phyloP scores from a whole-genome alignment of 495 filamentous ascomycete species.

The Xylaria intraflava region DNA sequence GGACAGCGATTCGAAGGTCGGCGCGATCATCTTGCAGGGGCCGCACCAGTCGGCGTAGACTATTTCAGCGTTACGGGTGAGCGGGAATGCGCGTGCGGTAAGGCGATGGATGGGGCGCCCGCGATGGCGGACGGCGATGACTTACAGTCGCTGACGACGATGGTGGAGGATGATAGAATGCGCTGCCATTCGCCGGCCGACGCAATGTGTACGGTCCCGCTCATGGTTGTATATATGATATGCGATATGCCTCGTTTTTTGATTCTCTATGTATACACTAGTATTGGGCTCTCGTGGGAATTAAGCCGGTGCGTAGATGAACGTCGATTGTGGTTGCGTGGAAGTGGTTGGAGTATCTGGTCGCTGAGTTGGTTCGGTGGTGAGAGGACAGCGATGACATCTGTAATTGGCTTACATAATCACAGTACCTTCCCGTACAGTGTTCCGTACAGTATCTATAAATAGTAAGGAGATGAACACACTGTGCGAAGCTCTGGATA shows the following conservation, averaged over 20 bases:
- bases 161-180: conserved; percentile 31
- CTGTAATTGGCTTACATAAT: too few relatives aligned
- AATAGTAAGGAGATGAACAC: too few relatives aligned
- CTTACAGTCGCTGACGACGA: conserved; percentile 46
- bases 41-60: conserved; percentile 67
- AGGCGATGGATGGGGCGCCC: conserved; percentile 2
- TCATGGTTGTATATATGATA: conserved; percentile 12
- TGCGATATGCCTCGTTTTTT: neutral
- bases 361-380: too few relatives aligned
- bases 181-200: conserved; percentile 41
- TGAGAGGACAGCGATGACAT: too few relatives aligned
- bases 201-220: conserved; percentile 26
- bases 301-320: too few relatives aligned
- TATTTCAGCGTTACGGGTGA: conserved; percentile 6
- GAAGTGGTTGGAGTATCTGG: too few relatives aligned
- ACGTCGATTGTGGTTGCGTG: too few relatives aligned
- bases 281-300: neutral
- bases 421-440: too few relatives aligned
- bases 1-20: conserved; percentile 55
- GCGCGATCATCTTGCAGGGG: conserved; percentile 63
- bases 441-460: too few relatives aligned
- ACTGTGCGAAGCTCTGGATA: too few relatives aligned
- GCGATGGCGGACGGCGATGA: conserved; percentile 5
- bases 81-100: conserved; percentile 15
- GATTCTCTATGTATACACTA: neutral